Conservation (phyloP, 352 stramenopile genomes). For the Pythium aquatile region DNA sequence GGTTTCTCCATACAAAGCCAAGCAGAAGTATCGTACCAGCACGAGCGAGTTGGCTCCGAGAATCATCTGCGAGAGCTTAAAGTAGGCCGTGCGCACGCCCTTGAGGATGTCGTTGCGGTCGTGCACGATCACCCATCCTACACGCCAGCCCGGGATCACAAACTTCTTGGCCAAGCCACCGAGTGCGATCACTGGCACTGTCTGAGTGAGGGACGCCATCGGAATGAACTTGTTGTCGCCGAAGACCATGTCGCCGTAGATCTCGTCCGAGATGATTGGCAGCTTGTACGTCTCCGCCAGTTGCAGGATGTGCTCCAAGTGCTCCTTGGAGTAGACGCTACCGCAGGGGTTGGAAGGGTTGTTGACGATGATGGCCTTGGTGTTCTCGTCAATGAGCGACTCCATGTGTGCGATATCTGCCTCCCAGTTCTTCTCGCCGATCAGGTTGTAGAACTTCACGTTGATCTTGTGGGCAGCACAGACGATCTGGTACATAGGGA, state of each 20-base stretch:
- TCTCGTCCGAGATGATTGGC: conserved; percentile 89
- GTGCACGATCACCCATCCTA: conserved; percentile 95
- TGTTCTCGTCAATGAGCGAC: conserved; percentile 75
- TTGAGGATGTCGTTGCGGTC: conserved; percentile 79
- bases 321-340: conserved; percentile 88
- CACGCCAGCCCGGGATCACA: conserved; percentile 93
- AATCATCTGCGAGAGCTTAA: conserved; percentile 91
- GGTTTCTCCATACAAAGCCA: conserved; percentile 14
- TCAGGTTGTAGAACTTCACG: conserved; percentile 88
- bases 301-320: conserved; percentile 67
- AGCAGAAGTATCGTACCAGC: conserved; percentile 34
- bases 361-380: conserved; percentile 92
- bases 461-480: conserved; percentile 89
- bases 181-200: conserved; percentile 79
- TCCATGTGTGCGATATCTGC: conserved; percentile 91
- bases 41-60: conserved; percentile 91
- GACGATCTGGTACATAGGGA: conserved; percentile 95
- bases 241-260: conserved; percentile 82
- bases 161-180: conserved; percentile 95
- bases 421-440: conserved; percentile 89
- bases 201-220: conserved; percentile 79
- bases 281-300: conserved; percentile 82
- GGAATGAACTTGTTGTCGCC: conserved; percentile 69
- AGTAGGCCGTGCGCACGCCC: conserved; percentile 87
- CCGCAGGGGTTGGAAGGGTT: conserved; percentile 95